phyloP scores from a whole-genome alignment of 2,329 filamentous ascomycete genomes.

The Calonectria henricotiae region DNA sequence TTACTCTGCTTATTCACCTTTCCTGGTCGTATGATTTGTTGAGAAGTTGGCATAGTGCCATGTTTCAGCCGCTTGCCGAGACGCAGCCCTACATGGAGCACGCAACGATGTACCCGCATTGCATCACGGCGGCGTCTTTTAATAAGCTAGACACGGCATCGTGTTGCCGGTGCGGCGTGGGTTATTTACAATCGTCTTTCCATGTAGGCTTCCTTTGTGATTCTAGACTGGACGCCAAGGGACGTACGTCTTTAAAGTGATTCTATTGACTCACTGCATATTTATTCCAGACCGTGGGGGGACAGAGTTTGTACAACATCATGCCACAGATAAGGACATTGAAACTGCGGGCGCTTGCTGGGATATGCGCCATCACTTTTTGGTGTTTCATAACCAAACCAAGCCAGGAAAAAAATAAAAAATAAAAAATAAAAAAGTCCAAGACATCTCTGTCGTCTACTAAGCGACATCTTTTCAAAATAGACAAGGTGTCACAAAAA shows the following conservation, averaged over 20 bases:
- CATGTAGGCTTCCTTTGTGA: not conserved
- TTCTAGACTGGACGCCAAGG: not conserved
- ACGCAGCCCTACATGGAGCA: slow-evolving; percentile 21
- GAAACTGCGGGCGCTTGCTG: slow-evolving; percentile 7
- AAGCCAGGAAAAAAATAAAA: not conserved
- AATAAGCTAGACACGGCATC: slow-evolving; percentile 12
- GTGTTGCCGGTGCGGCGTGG: not conserved
- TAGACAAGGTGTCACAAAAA: too few relatives aligned
- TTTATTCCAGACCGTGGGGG: not conserved
- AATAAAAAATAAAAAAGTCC: not conserved
- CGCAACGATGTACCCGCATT: slow-evolving; percentile 31
- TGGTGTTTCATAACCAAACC: not conserved
- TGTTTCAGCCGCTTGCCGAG: too few relatives aligned
- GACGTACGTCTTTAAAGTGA: not conserved
- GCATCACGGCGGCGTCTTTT: slow-evolving; percentile 24
- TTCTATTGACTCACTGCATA: not conserved
- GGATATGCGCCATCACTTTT: not conserved
- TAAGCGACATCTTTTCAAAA: not conserved
- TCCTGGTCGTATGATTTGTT: too few relatives aligned
- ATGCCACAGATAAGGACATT: slow-evolving; percentile 16
- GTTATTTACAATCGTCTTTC: slow-evolving; percentile 16
- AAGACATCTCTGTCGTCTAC: slow-evolving; percentile 4
- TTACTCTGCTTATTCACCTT: too few relatives aligned
- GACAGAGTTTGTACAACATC: slow-evolving; percentile 1
- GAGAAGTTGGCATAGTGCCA: too few relatives aligned